Conservation (phyloP, 257 asterid genomes). For the Solanum stenotomum region DNA sequence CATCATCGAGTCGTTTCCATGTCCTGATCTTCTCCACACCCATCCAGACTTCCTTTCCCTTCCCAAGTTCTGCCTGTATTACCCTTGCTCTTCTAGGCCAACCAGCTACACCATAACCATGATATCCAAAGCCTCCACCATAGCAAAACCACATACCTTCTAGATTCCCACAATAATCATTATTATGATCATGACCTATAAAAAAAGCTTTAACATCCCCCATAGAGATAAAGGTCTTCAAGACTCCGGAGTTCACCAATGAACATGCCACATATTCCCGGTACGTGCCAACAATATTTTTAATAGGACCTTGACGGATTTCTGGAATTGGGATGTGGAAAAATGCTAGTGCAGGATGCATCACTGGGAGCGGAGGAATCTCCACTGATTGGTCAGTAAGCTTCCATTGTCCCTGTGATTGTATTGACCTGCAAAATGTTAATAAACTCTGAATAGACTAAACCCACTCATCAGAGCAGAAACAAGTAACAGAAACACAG, state of each 20-base stretch:
- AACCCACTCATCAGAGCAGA: background rate
- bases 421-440: slow-evolving; percentile 41
- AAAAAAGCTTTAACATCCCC: slow-evolving; percentile 84
- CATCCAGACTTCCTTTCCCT: slow-evolving; percentile 46
- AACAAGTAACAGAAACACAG: background rate
- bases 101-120: slow-evolving; percentile 85
- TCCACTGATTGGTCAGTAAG: slow-evolving; percentile 4
- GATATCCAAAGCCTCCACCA: slow-evolving; percentile 94
- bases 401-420: slow-evolving; percentile 45
- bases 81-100: slow-evolving; percentile 67
- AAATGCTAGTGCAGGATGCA: slow-evolving; percentile 61
- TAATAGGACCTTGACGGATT: slow-evolving; percentile 58
- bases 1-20: slow-evolving; percentile 78
- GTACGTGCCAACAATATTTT: slow-evolving; percentile 45
- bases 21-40: slow-evolving; percentile 63
- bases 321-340: slow-evolving; percentile 98
- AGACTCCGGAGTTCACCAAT: slow-evolving; percentile 55
- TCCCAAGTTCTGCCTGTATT: slow-evolving; percentile 60
- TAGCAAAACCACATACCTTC: slow-evolving; percentile 83
- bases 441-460: slow-evolving; percentile 24
- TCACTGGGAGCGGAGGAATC: background rate
- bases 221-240: slow-evolving; percentile 49
- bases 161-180: slow-evolving; percentile 76
- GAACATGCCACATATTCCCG: slow-evolving; percentile 70
- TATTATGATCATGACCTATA: slow-evolving; percentile 87